A percentile compares a stretch with the other conserved stretches of the same genome.
Evolutionary conservation across 441 rosid species (phyloP).

Genomic region (Eutrema salsugineum): DNA sequence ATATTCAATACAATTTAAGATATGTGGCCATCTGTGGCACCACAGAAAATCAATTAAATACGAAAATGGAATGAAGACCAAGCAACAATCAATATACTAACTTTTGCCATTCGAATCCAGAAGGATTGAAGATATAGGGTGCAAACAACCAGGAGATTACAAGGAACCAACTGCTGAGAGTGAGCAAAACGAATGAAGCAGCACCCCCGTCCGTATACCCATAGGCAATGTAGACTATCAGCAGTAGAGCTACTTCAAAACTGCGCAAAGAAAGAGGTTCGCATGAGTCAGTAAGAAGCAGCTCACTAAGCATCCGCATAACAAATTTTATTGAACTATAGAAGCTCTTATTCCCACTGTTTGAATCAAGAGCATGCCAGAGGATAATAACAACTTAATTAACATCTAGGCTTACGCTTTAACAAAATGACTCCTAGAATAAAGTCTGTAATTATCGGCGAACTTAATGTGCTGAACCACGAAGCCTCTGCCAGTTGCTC

Average conservation of each 20-base stretch:
- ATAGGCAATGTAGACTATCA: conserved; percentile 86
- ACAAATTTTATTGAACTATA: not conserved
- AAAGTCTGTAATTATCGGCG: conserved; percentile 95
- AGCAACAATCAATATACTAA: conserved; percentile 34
- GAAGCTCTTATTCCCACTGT: not conserved
- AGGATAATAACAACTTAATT: not conserved
- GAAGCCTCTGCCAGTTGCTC: conserved; percentile 98
- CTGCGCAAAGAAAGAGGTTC: conserved; percentile 38
- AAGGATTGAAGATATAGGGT: conserved; percentile 95
- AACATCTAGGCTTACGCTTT: conserved; percentile 71
- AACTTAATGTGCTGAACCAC: conserved; percentile 98
- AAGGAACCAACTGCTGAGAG: conserved; percentile 96
- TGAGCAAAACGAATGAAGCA: conserved; percentile 65
- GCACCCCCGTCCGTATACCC: conserved; percentile 81
- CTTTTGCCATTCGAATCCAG: conserved; percentile 99
- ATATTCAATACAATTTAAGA: not conserved
- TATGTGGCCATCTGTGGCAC: not conserved
- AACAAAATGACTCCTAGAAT: conserved; percentile 95
- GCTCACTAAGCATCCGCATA: conserved; percentile 2
- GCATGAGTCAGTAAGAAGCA: conserved; percentile 2
- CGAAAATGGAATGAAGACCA: conserved; percentile 6
- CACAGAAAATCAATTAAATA: not conserved
- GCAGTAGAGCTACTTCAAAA: conserved; percentile 92
- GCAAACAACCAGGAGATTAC: conserved; percentile 98
- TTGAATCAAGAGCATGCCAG: conserved; percentile 4